phyloP scores from a whole-genome alignment of 495 filamentous ascomycete species.

The Penicillium paxilli region DNA sequence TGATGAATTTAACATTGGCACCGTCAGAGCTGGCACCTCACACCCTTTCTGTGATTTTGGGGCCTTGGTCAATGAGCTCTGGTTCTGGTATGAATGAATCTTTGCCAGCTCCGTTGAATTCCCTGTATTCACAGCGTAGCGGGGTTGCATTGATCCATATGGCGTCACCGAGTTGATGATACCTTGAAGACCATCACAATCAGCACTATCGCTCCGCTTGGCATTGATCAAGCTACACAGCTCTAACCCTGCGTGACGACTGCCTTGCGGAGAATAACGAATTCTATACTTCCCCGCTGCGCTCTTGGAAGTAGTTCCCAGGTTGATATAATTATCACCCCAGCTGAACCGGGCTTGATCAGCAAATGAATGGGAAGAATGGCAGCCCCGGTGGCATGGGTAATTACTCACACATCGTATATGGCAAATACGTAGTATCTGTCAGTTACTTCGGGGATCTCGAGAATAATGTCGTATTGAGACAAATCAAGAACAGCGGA shows the following conservation, averaged over 20 bases:
- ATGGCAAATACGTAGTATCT: slow-evolving; percentile 8
- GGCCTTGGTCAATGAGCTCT: too few relatives aligned
- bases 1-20: neutral
- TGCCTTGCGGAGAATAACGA: neutral
- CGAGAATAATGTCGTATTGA: slow-evolving; percentile 1
- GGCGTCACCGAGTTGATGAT: neutral
- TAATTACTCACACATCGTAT: slow-evolving; percentile 4
- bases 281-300: slow-evolving; percentile 15
- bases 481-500: neutral
- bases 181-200: neutral
- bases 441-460: slow-evolving; percentile 1
- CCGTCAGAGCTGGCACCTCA: neutral
- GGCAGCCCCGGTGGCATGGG: too few relatives aligned
- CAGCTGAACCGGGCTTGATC: neutral
- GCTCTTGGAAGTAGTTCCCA: neutral
- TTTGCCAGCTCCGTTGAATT: neutral
- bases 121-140: neutral
- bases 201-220: neutral
- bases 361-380: too few relatives aligned
- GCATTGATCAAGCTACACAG: neutral
- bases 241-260: neutral
- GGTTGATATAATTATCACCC: slow-evolving; percentile 2
- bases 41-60: too few relatives aligned
- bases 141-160: neutral
- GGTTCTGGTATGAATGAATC: neutral